Percentiles rank a stretch among this genome's conserved stretches.
phyloP scores from a whole-genome alignment of 2,329 filamentous ascomycete genomes.

The Aurifilum marmelostoma region DNA sequence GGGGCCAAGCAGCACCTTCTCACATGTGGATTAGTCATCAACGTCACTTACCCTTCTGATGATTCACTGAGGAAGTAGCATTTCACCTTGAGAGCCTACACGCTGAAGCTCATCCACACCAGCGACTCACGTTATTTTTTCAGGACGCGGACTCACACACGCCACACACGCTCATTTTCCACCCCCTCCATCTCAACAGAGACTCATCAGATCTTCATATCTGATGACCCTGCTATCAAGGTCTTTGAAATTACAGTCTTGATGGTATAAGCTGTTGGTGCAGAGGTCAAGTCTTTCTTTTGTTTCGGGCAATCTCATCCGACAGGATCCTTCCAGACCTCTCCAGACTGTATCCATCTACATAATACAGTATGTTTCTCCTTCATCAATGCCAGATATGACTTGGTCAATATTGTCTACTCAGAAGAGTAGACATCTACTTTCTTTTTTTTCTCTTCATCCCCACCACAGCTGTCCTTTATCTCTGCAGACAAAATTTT shows the following conservation, averaged over 20 bases:
- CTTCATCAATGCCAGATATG: background rate
- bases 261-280: background rate
- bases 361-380: background rate
- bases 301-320: background rate
- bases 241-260: background rate
- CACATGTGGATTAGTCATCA: background rate
- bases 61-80: background rate
- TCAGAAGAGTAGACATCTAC: no score
- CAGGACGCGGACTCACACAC: background rate
- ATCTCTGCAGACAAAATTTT: background rate
- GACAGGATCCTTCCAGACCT: slow-evolving; percentile 1
- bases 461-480: background rate
- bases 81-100: background rate
- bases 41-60: background rate
- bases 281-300: background rate
- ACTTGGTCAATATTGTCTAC: background rate
- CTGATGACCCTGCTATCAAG: background rate
- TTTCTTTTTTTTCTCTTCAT: background rate
- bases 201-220: background rate
- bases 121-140: background rate
- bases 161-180: slow-evolving; percentile 4
- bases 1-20: background rate
- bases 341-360: background rate
- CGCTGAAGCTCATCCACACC: background rate
- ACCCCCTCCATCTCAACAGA: background rate